A percentile compares a stretch with the other conserved stretches of the same genome.
phyloP scores from a whole-genome alignment of 495 filamentous ascomycete species.

The Clohesyomyces aquaticus region DNA sequence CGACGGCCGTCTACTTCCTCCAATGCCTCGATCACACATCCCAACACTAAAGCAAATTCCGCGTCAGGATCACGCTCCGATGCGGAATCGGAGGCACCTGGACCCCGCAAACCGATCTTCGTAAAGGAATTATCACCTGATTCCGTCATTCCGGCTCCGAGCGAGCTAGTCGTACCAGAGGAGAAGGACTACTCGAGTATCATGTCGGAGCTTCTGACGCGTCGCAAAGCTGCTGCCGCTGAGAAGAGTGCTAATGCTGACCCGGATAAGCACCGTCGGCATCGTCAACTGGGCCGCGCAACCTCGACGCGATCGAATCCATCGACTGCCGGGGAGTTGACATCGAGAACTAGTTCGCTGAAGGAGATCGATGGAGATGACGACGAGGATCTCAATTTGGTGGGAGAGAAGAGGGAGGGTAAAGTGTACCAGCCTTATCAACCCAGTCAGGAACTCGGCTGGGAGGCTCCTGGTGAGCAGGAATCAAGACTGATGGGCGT shows the following conservation, averaged over 20 bases:
- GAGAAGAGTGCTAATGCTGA: slow-evolving; percentile 1
- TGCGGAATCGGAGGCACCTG: background rate
- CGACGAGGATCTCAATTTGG: slow-evolving; percentile 2
- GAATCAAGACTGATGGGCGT: slow-evolving; percentile 33
- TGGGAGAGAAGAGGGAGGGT: slow-evolving; percentile 2
- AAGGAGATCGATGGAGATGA: background rate
- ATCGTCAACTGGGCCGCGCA: slow-evolving; percentile 35
- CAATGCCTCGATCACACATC: slow-evolving; percentile 15
- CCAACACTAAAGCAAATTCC: slow-evolving; percentile 19
- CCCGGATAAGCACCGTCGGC: slow-evolving; percentile 11
- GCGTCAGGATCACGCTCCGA: background rate
- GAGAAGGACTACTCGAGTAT: slow-evolving; percentile 24
- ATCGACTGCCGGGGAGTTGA: slow-evolving; percentile 23
- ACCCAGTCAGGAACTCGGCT: slow-evolving; percentile 42
- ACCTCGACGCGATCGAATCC: slow-evolving; percentile 24
- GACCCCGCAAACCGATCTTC: slow-evolving; percentile 10
- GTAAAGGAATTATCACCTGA: slow-evolving; percentile 17
- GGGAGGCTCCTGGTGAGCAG: slow-evolving; percentile 45
- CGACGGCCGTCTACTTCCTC: slow-evolving; percentile 33
- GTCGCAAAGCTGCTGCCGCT: slow-evolving; percentile 30
- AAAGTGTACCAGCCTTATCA: slow-evolving; percentile 21
- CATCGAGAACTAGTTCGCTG: slow-evolving; percentile 17
- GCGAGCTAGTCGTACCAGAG: background rate
- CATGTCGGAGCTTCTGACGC: slow-evolving; percentile 20
- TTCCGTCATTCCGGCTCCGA: slow-evolving; percentile 17